phyloP scores from a whole-genome alignment of 1,139 yeast genomes.

The Sugiyamaella neomexicana region DNA sequence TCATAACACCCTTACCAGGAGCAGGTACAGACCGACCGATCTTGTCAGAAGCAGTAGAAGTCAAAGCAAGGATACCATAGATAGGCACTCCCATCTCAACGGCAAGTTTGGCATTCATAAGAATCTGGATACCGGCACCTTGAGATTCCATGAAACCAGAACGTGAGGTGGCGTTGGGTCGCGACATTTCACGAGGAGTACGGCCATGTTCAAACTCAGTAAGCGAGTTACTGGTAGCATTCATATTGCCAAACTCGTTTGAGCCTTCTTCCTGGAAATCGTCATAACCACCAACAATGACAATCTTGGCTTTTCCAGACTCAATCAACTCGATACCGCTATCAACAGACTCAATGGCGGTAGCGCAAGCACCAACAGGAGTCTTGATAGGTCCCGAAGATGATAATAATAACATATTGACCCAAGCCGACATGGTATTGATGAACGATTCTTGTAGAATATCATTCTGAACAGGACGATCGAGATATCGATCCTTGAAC shows the following conservation, averaged over 20 bases:
- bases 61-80: constrained; percentile 89
- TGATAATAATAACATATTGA: constrained; percentile 92
- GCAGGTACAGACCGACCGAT: constrained; percentile 99
- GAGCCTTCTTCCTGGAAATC: constrained; percentile 99
- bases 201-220: constrained; percentile 94
- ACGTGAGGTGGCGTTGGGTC: constrained; percentile 96
- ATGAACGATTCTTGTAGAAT: constrained; percentile 96
- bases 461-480: constrained; percentile 93
- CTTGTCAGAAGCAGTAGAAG: constrained; percentile 97
- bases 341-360: constrained; percentile 96
- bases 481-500: constrained; percentile 93
- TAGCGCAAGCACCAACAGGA: constrained; percentile 99
- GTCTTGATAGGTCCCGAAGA: constrained; percentile 99
- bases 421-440: constrained; percentile 99
- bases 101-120: constrained; percentile 94
- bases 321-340: constrained; percentile 91
- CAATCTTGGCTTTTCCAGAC: constrained; percentile 91
- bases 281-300: constrained; percentile 98
- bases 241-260: constrained; percentile 97
- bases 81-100: constrained; percentile 98
- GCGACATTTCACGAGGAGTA: constrained; percentile 97
- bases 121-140: constrained; percentile 97
- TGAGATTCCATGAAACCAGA: constrained; percentile 99
- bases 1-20: constrained; percentile 99
- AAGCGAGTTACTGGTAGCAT: constrained; percentile 88